Base-by-base conservation (phyloP, 2,329 filamentous ascomycete species). In the Sarocladiaceae sp. region DNA sequence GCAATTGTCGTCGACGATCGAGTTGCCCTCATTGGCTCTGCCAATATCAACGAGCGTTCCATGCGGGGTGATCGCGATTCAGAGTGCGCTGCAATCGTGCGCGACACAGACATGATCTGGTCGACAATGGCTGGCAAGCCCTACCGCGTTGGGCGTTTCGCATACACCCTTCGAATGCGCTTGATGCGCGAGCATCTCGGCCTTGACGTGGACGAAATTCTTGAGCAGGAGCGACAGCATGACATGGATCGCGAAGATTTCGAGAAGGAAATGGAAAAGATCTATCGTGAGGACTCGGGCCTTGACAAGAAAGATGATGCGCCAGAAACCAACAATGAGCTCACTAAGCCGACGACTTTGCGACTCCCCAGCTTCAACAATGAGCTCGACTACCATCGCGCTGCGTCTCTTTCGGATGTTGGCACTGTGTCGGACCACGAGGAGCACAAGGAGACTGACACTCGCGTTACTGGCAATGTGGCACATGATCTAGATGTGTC, bases 1-100 rank as follows among this genome's bases (percentile, higher is more conserved):
- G 88, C 88, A 58, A 97, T 97, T 77, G 81, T 99, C 52, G 93
- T 96, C 4, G 94, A 99, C 67, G 94, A 99, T 63, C 84, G 93
- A 29, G 83, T 94, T 53, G 93, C 87, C 18, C 84, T 99, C 55
- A 99, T 99, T 60, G 94, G 94, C 17, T 97, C 93, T 42, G 94
- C 94, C 51, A 99, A 99, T 66, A 97, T 99, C 75, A 99, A 99
- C 62, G 94, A 99, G 69, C 85, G 94, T 42, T 97, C 93, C 6
- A 91, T 97, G 90, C 70, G 97, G 55, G 94, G 94, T 8, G 87
- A 83, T 47, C 83, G 94, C 62, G 94, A 99, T 68, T 97, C 93
- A 0, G 94, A 99, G 69, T 84, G 89, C 56, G 94, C 93, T 4
- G 87, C 92, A 6, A 80, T 97, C 39, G 88, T 99, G 37, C 84